Evolutionary conservation across 345 rosid species (phyloP).

Genomic region (Lepidium aucheri): DNA sequence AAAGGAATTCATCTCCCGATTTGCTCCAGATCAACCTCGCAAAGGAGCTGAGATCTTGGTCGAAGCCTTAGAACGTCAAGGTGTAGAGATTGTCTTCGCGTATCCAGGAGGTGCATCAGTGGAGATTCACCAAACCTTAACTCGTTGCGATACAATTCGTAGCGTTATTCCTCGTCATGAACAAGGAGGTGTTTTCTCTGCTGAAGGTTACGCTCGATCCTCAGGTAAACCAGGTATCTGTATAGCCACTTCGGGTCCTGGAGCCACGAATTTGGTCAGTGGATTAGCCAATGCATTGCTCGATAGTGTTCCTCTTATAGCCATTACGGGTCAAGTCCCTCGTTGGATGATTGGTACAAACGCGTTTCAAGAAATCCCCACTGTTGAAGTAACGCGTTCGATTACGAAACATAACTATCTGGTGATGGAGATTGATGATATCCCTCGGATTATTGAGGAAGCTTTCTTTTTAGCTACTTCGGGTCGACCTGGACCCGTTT

Average conservation of each 20-base stretch:
- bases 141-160: conserved; percentile 62
- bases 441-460: conserved; percentile 73
- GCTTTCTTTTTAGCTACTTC: conserved; percentile 84
- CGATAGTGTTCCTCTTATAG: conserved; percentile 82
- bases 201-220: conserved; percentile 90
- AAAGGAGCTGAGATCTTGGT: conserved; percentile 92
- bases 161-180: conserved; percentile 95
- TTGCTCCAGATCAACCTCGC: conserved; percentile 60
- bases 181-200: conserved; percentile 91
- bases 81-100: conserved; percentile 76
- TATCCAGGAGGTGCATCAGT: conserved; percentile 94
- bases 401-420: conserved; percentile 87
- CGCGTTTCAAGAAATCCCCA: conserved; percentile 91
- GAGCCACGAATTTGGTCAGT: conserved; percentile 87
- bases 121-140: conserved; percentile 98
- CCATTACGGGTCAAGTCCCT: conserved; percentile 89
- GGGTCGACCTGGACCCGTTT: conserved; percentile 89
- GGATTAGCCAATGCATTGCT: conserved; percentile 87
- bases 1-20: conserved; percentile 33
- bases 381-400: conserved; percentile 89
- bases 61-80: conserved; percentile 83
- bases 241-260: conserved; percentile 94
- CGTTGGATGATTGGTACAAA: conserved; percentile 92
- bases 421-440: conserved; percentile 80
- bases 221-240: conserved; percentile 86